A percentile compares a stretch with the other conserved stretches of the same genome.
Evolutionary conservation across 169 alveolate genomes (phyloP).

Genomic region (Plasmodium fragile): DNA sequence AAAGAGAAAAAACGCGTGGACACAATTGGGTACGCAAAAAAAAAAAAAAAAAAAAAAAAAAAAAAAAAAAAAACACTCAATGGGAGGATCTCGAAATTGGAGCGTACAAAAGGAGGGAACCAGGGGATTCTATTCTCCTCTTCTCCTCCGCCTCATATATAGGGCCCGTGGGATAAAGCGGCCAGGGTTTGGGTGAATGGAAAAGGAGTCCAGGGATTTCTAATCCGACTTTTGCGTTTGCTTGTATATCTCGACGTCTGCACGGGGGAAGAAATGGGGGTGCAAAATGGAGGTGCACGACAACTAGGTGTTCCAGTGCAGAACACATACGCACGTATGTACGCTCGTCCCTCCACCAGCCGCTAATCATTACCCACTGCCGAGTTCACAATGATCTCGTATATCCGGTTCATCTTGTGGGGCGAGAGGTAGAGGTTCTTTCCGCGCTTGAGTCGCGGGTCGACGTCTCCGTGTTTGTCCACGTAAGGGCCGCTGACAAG

Average conservation of each 20-base stretch:
- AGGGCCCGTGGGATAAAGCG: background rate
- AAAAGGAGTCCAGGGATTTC: background rate
- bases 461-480: conserved; percentile 70
- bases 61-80: background rate
- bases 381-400: conserved; percentile 42
- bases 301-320: background rate
- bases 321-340: background rate
- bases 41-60: too few species aligned
- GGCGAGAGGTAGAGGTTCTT: conserved; percentile 43
- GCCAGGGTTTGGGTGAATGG: background rate
- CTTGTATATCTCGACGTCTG: conserved; percentile 66
- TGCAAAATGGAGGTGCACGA: background rate
- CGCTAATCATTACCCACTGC: conserved; percentile 32
- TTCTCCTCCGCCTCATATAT: too few species aligned
- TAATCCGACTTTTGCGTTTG: conserved; percentile 45
- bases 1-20: background rate
- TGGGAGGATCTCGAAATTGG: background rate
- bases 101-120: background rate
- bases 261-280: background rate
- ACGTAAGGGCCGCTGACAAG: conserved; percentile 61
- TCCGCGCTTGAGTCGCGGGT: conserved; percentile 49
- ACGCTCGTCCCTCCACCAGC: too few species aligned
- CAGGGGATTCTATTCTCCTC: too few species aligned
- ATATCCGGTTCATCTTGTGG: conserved; percentile 31
- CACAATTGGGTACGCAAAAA: too few species aligned